These are phyloP conservation scores for Lolium perenne DNA, from an alignment of 176 grass and related monocot species.

Conservation along the genomic window DNA sequence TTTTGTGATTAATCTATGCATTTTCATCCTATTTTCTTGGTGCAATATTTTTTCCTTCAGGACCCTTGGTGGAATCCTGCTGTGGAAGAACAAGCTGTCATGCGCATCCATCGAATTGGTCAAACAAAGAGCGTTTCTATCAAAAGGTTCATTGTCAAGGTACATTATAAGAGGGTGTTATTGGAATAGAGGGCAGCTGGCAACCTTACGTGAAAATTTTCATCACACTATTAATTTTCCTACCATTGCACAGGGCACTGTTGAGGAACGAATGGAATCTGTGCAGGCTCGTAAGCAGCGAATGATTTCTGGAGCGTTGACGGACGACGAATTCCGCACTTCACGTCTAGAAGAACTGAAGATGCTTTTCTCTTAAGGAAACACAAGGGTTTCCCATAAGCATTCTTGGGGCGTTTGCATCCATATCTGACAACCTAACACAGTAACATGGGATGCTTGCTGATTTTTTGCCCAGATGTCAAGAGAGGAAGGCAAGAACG, in stretches of 20 bases:
- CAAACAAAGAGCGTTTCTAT: slow-evolving; percentile 85
- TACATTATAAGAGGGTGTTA: slow-evolving; percentile 23
- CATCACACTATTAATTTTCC: neutral
- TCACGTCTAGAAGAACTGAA: slow-evolving; percentile 90
- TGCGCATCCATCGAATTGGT: slow-evolving; percentile 93
- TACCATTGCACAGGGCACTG: slow-evolving; percentile 59
- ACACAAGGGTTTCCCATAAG: neutral
- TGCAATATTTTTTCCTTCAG: slow-evolving; percentile 42
- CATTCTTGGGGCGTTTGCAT: neutral
- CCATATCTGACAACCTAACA: neutral
- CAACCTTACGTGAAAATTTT: neutral
- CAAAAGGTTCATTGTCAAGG: slow-evolving; percentile 91
- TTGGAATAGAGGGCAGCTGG: neutral
- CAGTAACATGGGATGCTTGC: neutral
- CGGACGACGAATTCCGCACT: slow-evolving; percentile 80
- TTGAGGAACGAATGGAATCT: slow-evolving; percentile 92
- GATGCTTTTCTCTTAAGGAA: slow-evolving; percentile 75
- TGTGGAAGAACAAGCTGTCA: slow-evolving; percentile 95
- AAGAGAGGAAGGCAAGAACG: neutral
- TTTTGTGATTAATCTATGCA: too few species aligned
- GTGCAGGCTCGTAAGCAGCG: slow-evolving; percentile 85
- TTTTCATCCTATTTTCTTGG: neutral
- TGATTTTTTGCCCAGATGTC: slow-evolving; percentile 2
- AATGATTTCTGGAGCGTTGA: slow-evolving; percentile 91
- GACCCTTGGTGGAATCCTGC: slow-evolving; percentile 99